phyloP scores from a whole-genome alignment of 345 rosid species.

The Alliaria petiolata region DNA sequence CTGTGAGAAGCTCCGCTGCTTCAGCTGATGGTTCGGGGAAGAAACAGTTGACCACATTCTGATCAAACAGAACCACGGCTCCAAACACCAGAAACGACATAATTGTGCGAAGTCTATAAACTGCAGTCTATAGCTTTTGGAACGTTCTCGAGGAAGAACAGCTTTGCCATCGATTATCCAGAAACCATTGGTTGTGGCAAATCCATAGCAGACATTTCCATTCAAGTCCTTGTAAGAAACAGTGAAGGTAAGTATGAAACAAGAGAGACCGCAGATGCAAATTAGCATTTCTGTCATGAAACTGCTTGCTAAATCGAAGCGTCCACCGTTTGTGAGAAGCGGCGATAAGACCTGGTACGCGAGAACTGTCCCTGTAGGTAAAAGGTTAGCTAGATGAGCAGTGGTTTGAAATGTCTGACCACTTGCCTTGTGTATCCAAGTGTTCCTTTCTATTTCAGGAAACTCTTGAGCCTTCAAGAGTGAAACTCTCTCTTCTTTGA shows the following conservation, averaged over 20 bases:
- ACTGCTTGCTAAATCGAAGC: slow-evolving; percentile 51
- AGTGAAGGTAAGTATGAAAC: slow-evolving; percentile 65
- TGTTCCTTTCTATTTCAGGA: slow-evolving; percentile 42
- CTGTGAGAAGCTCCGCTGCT: slow-evolving; percentile 55
- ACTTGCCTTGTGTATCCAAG: slow-evolving; percentile 58
- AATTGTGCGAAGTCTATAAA: slow-evolving; percentile 71
- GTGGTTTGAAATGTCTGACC: slow-evolving; percentile 78
- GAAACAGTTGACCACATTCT: slow-evolving; percentile 66
- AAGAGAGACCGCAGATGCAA: slow-evolving; percentile 62
- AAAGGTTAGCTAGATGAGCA: slow-evolving; percentile 74
- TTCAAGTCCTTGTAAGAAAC: slow-evolving; percentile 69
- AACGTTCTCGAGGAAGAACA: slow-evolving; percentile 46
- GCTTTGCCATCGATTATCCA: slow-evolving; percentile 79
- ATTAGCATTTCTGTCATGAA: slow-evolving; percentile 55
- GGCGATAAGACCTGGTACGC: slow-evolving; percentile 81
- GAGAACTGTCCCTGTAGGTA: slow-evolving; percentile 89
- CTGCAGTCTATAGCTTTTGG: slow-evolving; percentile 41
- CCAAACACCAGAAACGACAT: slow-evolving; percentile 75
- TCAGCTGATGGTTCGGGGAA: slow-evolving; percentile 61
- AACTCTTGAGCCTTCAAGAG: slow-evolving; percentile 18
- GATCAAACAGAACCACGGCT: slow-evolving; percentile 67
- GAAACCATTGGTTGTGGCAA: slow-evolving; percentile 62
- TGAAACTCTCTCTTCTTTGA: slow-evolving; percentile 11
- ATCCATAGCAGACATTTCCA: slow-evolving; percentile 65
- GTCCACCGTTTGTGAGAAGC: slow-evolving; percentile 61